Base-by-base conservation (phyloP, 1,139 yeast genomes). In the Blastobotrys elegans region DNA sequence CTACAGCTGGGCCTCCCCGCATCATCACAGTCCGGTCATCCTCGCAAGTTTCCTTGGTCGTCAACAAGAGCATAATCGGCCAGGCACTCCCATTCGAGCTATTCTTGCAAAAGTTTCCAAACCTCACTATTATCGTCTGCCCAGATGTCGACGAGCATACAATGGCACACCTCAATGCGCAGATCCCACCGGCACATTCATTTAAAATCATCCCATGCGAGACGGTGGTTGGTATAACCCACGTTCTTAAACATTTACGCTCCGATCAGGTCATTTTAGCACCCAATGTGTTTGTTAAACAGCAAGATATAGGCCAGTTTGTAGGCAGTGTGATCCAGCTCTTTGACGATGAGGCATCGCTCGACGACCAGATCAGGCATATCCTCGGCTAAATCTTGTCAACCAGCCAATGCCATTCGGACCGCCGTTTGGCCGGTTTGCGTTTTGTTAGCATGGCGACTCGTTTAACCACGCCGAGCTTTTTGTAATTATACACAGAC, bases 391-490 rank as follows among this genome's bases (percentile, higher is more conserved):
- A n/a, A 20, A 4, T 22, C 8, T n/a, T 4, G 21, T 48, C 46
- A 18, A 44, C 48, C 2, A 48, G 42, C 50, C 50, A 48, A 16
- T 44, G 40, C 50, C 50, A 44, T 29, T 44, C 43, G 8, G 47
- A 21, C 7, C 43, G 30, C 3, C 43, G 41, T 20, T 46, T 41
- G 35, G 13, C 13, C 32, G 29, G 35, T 13, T 35, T 35, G 31
- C 40, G 36, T 16, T 43, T 42, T 10, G 52, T 47, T 35, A 63
- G 65, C 62, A 76, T 65, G 20, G 75, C 73, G 50, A 76, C 70
- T 50, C 71, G 72, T 50, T 73, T 74, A 45, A 75, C 62, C 33
- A 65, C 63, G 34, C 66, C 66, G 43, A 77, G 60, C 34, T 67
- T 69, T 40, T 64, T 63, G 44, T 74, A 56, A 41, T 65, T 67